These are phyloP conservation scores for Dactylonectria macrodidyma DNA, from an alignment of 2,329 filamentous ascomycete genomes.

Conservation along the genomic window DNA sequence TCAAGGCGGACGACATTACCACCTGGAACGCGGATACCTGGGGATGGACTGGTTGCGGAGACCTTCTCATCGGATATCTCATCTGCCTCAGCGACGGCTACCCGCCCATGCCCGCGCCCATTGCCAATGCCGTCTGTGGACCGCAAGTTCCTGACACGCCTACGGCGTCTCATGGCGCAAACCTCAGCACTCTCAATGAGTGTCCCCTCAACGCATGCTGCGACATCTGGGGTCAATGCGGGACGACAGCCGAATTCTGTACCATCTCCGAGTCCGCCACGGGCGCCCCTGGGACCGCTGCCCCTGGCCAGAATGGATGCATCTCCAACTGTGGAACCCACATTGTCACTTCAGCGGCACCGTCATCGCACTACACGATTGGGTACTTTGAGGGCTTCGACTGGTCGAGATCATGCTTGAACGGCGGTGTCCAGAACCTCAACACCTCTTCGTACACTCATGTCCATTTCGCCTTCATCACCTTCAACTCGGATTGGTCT, in stretches of 20 bases:
- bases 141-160: constrained; percentile 32
- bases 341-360: constrained; percentile 29
- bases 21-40: constrained; percentile 41
- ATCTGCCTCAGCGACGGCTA: constrained; percentile 50
- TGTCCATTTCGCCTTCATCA: no score
- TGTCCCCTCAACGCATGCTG: constrained; percentile 51
- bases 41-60: constrained; percentile 48
- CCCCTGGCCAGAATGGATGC: constrained; percentile 46
- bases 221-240: constrained; percentile 60
- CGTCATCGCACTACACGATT: no score
- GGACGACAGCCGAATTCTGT: constrained; percentile 58
- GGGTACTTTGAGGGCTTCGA: no score
- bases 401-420: no score
- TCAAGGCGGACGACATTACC: no score
- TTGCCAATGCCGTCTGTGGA: constrained; percentile 48
- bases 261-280: constrained; percentile 40
- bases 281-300: constrained; percentile 55
- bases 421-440: no score
- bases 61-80: constrained; percentile 26
- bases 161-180: neutral
- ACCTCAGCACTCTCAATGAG: constrained; percentile 44
- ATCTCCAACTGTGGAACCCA: constrained; percentile 48
- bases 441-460: no score
- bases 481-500: no score
- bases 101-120: constrained; percentile 47